These are phyloP conservation scores for Thermomucor indicae-seudaticae DNA, from an alignment of 371 early-diverging fungal species.

Conservation along the genomic window DNA sequence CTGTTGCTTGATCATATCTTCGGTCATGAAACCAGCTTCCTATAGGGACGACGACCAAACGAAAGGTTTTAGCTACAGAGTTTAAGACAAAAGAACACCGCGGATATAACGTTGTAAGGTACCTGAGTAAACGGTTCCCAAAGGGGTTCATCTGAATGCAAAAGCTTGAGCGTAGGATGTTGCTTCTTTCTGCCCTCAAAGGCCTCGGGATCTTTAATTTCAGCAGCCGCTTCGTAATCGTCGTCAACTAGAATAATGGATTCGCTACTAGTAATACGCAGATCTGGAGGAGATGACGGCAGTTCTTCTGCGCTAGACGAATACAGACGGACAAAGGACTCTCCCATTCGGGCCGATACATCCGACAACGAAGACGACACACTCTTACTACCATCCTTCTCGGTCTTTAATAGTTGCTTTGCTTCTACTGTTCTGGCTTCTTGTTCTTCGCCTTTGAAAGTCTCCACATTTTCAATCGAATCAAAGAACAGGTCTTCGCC, in stretches of 20 bases:
- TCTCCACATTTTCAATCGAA: slow-evolving; percentile 25
- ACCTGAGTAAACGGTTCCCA: slow-evolving; percentile 74
- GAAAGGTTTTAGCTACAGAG: neutral
- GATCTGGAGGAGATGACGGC: no score
- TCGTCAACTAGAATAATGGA: slow-evolving; percentile 13
- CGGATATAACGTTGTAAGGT: neutral
- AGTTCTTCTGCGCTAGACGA: slow-evolving; percentile 24
- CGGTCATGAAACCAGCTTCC: slow-evolving; percentile 82
- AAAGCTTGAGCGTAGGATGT: slow-evolving; percentile 25
- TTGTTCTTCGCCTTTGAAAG: neutral
- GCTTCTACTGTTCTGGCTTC: slow-evolving; percentile 1
- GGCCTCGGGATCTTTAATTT: slow-evolving; percentile 22
- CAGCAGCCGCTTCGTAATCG: slow-evolving; percentile 7
- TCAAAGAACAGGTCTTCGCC: slow-evolving; percentile 31
- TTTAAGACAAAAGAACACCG: neutral
- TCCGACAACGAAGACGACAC: slow-evolving; percentile 23
- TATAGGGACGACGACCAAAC: no score
- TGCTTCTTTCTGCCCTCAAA: slow-evolving; percentile 23
- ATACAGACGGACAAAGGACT: slow-evolving; percentile 46
- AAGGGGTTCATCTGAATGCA: slow-evolving; percentile 56
- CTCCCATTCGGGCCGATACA: slow-evolving; percentile 27
- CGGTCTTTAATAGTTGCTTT: neutral
- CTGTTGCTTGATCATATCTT: slow-evolving; percentile 84
- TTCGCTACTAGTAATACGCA: slow-evolving; percentile 12
- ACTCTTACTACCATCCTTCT: slow-evolving; percentile 8